phyloP scores from a whole-genome alignment of 768 basidiomycete genomes.

The Tubosaeta brunneosetosa region DNA sequence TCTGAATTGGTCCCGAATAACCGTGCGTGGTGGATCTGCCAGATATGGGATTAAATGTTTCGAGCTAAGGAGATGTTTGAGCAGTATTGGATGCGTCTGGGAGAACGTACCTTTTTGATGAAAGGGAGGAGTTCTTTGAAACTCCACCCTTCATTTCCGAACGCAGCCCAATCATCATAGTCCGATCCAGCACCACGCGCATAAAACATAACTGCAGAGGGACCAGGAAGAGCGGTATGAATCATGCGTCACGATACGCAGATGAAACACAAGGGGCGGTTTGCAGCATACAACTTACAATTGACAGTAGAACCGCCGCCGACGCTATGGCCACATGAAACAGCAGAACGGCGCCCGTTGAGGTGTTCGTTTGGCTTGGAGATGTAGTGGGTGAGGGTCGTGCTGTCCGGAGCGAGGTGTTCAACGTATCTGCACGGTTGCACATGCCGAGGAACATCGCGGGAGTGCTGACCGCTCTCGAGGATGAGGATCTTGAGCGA shows the following conservation, averaged over 20 bases:
- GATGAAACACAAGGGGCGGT: background rate
- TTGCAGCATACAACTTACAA: conserved; percentile 5
- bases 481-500: conserved; percentile 25
- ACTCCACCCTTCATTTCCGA: conserved; percentile 52
- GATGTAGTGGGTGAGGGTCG: conserved; percentile 11
- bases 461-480: conserved; percentile 22
- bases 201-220: conserved; percentile 14
- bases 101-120: conserved; percentile 41
- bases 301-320: conserved; percentile 26
- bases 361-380: conserved; percentile 12
- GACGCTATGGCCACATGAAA: conserved; percentile 18
- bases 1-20: conserved; percentile 29
- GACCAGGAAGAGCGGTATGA: background rate
- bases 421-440: conserved; percentile 16
- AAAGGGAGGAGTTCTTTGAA: conserved; percentile 54
- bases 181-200: conserved; percentile 25
- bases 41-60: conserved; percentile 32
- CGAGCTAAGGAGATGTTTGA: conserved; percentile 2
- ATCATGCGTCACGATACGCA: background rate
- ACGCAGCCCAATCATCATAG: conserved; percentile 25
- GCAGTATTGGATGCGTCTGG: background rate
- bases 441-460: conserved; percentile 15
- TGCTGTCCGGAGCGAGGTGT: conserved; percentile 16
- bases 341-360: conserved; percentile 10
- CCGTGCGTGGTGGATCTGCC: conserved; percentile 31